Conservation (phyloP, 441 rosid genomes). For the Rhodomyrtus psidioides region DNA sequence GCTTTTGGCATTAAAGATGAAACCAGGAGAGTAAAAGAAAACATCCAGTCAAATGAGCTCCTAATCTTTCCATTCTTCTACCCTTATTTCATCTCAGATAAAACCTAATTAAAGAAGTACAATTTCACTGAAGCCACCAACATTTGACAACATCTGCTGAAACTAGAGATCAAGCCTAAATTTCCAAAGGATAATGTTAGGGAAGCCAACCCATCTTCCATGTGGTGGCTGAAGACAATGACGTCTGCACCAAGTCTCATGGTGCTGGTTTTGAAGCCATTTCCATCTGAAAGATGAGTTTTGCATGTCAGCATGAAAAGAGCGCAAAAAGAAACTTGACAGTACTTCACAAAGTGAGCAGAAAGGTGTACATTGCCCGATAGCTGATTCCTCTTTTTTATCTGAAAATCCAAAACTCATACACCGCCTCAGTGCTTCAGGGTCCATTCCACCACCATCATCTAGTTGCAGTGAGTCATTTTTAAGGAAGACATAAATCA, state of each 20-base stretch:
- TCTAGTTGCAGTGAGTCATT: slow-evolving; percentile 32
- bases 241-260: slow-evolving; percentile 3
- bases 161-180: background rate
- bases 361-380: slow-evolving; percentile 69
- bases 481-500: slow-evolving; percentile 8
- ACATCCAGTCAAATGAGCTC: background rate
- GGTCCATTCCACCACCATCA: slow-evolving; percentile 97
- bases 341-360: background rate
- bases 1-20: background rate
- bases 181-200: background rate
- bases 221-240: slow-evolving; percentile 12
- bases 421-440: slow-evolving; percentile 73
- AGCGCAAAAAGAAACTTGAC: background rate
- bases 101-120: background rate
- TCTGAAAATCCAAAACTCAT: slow-evolving; percentile 98
- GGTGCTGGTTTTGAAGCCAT: slow-evolving; percentile 9
- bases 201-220: slow-evolving; percentile 47
- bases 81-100: background rate
- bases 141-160: background rate
- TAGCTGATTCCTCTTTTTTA: slow-evolving; percentile 62
- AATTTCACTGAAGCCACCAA: background rate
- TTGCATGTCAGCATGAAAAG: background rate
- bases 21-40: background rate
- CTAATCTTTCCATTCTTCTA: background rate
- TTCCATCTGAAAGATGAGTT: background rate